Evolutionary conservation across 2,329 filamentous ascomycete genomes (phyloP), one percentile per base, ranked within the genome.

Genomic region (Remersonia thermophila): DNA sequence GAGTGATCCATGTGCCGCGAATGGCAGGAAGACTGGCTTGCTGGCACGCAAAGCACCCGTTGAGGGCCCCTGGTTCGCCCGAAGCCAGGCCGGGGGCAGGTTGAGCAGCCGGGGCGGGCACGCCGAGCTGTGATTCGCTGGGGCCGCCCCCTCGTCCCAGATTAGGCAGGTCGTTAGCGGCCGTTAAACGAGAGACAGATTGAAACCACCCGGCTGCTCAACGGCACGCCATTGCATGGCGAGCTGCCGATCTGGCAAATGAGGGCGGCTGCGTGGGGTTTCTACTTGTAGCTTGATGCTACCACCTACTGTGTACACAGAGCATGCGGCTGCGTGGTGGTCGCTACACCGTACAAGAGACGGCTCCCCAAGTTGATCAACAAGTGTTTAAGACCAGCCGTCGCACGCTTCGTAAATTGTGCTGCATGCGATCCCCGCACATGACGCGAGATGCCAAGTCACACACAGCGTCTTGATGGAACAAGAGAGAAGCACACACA

Each of bases 141-240:
- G 44, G 14, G 10, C 33, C n/a, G n/a, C n/a, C n/a, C n/a, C n/a
- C n/a, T n/a, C n/a, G n/a, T 25, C 32, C 45, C 46, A 27, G 37
- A 48, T 45, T 46, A 49, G 48, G 48, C 47, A 50, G 48, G 48
- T 50, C 47, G 41, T 33, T 42, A 31, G 33, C 37, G 17, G 23
- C 30, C 32, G 33, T 39, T 37, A 28, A 37, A 34, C 34, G 31
- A 37, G 28, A n/a, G 33, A 37, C 34, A 32, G 34, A 16, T 27
- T 20, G 38, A 27, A 30, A 28, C 33, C 15, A 10, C 15, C 7
- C 30, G 12, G 20, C 20, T 6, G 5, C 9, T 23, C 20, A 23
- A 23, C 20, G 20, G 16, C 27, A 26, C 29, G 30, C 25, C 27
- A 33, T 14, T n/a, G 30, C 27, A 23, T 39, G 12, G 13, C 27